phyloP scores from a whole-genome alignment of 2,329 filamentous ascomycete genomes.

The Aspergillus aculeatinus region DNA sequence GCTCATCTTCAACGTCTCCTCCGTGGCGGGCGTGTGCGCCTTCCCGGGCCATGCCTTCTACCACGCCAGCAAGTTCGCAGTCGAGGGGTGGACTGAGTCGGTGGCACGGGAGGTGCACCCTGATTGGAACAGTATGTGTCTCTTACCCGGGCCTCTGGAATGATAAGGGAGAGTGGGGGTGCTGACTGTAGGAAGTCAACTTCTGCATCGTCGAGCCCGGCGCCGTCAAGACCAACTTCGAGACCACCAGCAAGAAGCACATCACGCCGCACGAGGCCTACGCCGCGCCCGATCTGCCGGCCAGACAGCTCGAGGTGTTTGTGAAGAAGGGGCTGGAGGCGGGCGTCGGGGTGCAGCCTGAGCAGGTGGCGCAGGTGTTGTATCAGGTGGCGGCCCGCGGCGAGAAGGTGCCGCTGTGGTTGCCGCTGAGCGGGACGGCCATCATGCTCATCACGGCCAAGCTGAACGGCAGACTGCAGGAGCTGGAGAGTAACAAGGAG shows the following conservation, averaged over 20 bases:
- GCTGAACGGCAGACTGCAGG: background rate
- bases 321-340: background rate
- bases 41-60: slow-evolving; percentile 21
- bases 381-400: slow-evolving; percentile 1
- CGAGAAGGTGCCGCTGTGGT: background rate
- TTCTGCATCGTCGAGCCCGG: slow-evolving; percentile 47
- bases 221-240: slow-evolving; percentile 39
- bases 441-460: background rate
- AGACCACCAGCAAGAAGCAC: slow-evolving; percentile 11
- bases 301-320: background rate
- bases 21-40: slow-evolving; percentile 18
- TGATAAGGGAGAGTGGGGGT: too few species aligned
- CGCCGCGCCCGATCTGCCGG: background rate
- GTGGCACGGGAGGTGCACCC: slow-evolving; percentile 22
- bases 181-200: slow-evolving; percentile 26
- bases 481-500: background rate
- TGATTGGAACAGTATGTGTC: slow-evolving; percentile 20
- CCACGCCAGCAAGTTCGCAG: slow-evolving; percentile 23
- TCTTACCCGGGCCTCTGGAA: too few species aligned
- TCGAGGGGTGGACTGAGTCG: slow-evolving; percentile 23
- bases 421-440: slow-evolving; percentile 3
- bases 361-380: background rate
- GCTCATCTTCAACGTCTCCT: slow-evolving; percentile 21
- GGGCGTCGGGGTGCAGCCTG: background rate
- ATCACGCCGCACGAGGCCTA: slow-evolving; percentile 1